Percentiles rank a stretch among this genome's conserved stretches.
Conservation (phyloP, 192 early-diverging fungal genomes). For the Chytriomyces sp. region DNA sequence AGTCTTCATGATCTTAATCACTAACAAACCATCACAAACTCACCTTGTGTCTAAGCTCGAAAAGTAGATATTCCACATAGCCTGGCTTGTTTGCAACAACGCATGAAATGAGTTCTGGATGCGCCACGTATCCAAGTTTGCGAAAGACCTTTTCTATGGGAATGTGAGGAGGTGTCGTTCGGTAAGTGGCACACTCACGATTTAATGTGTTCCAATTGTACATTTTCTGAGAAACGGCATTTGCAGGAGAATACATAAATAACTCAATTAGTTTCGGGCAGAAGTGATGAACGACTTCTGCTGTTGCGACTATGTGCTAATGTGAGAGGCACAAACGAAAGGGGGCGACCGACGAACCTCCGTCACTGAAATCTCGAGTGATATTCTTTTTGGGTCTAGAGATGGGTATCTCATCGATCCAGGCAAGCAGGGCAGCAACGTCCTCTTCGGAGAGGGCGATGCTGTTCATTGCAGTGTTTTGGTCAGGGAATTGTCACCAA, state of each 20-base stretch:
- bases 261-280: slow-evolving; percentile 56
- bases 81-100: slow-evolving; percentile 53
- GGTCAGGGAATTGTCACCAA: no score
- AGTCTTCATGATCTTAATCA: not conserved
- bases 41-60: slow-evolving; percentile 50
- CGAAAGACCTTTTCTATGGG: slow-evolving; percentile 53
- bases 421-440: slow-evolving; percentile 41
- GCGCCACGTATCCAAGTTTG: slow-evolving; percentile 43
- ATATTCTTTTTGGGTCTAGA: slow-evolving; percentile 57
- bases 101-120: slow-evolving; percentile 45
- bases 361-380: slow-evolving; percentile 58
- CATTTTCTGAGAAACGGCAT: slow-evolving; percentile 51
- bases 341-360: slow-evolving; percentile 38
- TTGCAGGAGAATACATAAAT: slow-evolving; percentile 58
- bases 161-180: not conserved
- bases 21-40: not conserved
- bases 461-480: no score
- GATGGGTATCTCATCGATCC: slow-evolving; percentile 57
- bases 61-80: slow-evolving; percentile 50
- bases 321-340: slow-evolving; percentile 2
- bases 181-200: slow-evolving; percentile 25
- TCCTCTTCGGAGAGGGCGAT: slow-evolving; percentile 33
- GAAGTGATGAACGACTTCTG: slow-evolving; percentile 55
- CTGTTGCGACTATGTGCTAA: slow-evolving; percentile 46
- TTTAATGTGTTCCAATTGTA: slow-evolving; percentile 64